These are phyloP conservation scores for Colletotrichum sp. DNA, from an alignment of 2,329 filamentous ascomycete genomes.

Conservation along the genomic window DNA sequence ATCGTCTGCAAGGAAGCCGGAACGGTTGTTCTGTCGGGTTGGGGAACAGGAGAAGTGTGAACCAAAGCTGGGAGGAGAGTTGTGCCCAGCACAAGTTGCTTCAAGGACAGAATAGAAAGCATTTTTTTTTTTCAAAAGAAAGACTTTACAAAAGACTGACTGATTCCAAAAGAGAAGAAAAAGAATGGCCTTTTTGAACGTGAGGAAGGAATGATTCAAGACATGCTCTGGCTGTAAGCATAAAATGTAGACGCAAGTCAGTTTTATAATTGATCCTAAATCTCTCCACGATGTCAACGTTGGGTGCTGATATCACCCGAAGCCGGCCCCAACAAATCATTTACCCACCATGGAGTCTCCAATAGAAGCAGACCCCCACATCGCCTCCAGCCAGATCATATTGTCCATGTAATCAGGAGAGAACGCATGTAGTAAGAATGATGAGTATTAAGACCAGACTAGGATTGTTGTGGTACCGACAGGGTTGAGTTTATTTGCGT, in stretches of 20 bases:
- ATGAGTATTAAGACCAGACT: background rate
- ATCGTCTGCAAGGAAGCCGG: background rate
- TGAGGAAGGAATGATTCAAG: background rate
- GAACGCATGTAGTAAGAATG: background rate
- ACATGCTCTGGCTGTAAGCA: background rate
- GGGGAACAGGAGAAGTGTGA: background rate
- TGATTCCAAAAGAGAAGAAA: background rate
- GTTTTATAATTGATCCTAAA: background rate
- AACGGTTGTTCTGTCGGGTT: background rate
- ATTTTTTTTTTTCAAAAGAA: background rate
- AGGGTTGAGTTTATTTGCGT: background rate
- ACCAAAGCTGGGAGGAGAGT: background rate
- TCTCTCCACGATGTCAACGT: background rate
- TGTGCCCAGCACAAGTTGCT: background rate
- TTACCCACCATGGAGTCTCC: background rate
- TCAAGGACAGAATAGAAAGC: background rate
- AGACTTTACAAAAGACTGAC: background rate
- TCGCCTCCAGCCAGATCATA: background rate
- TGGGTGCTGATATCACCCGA: background rate
- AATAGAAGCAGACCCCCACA: background rate
- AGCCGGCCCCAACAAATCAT: background rate
- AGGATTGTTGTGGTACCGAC: background rate
- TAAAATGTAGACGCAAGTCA: background rate
- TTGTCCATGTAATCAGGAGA: background rate
- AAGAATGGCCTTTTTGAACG: background rate